Percentiles rank a stretch among this genome's conserved stretches.
phyloP scores from a whole-genome alignment of 139 green algal genomes.

The Haematococcus sp. region DNA sequence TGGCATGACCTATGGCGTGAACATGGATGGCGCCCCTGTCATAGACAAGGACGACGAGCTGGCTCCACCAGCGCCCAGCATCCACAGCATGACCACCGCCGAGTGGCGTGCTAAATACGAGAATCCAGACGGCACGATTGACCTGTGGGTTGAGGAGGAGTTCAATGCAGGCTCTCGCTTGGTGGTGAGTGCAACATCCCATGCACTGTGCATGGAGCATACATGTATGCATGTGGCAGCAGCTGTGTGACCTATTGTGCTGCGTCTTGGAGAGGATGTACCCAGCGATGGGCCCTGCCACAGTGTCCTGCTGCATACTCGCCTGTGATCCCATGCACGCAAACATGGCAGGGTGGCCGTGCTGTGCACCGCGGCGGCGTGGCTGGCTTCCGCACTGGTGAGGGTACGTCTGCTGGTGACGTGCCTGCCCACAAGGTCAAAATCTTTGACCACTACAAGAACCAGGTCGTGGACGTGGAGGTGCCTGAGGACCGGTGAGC shows the following conservation, averaged over 20 bases:
- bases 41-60: not conserved
- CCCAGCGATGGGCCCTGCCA: no score
- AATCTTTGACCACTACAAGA: conserved; percentile 75
- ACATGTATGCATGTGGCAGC: no score
- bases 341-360: conserved; percentile 82
- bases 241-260: no score
- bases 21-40: conserved; percentile 10
- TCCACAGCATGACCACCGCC: conserved; percentile 70
- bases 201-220: no score
- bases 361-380: conserved; percentile 64
- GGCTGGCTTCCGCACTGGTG: conserved; percentile 71
- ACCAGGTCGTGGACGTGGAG: conserved; percentile 79
- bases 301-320: no score
- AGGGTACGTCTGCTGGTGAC: conserved; percentile 57
- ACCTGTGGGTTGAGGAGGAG: conserved; percentile 93
- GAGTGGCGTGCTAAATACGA: conserved; percentile 83
- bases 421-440: conserved; percentile 67
- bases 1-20: conserved; percentile 51
- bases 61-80: conserved; percentile 34
- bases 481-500: conserved; percentile 83
- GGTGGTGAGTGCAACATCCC: conserved; percentile 48
- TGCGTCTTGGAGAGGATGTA: no score
- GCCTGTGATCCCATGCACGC: no score
- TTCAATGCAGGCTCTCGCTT: conserved; percentile 89
- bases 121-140: conserved; percentile 72